Evolutionary conservation across 2,329 filamentous ascomycete species (phyloP).

Genomic region (Aspergillus novofumigatus): DNA sequence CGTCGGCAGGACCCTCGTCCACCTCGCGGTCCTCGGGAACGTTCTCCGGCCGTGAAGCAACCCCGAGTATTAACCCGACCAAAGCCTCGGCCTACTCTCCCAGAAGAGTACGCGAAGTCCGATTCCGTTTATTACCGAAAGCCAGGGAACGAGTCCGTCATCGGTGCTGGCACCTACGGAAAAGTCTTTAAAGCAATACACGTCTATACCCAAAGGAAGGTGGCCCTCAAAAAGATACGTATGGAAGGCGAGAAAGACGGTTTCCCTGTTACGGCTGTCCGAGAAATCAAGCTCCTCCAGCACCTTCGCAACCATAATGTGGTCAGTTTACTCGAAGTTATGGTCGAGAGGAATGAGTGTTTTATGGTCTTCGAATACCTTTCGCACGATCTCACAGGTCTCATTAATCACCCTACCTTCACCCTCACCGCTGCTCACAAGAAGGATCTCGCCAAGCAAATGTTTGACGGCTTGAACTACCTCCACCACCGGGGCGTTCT

Average conservation of each 20-base stretch:
- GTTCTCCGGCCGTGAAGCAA: constrained; percentile 46
- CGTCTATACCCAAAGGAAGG: constrained; percentile 68
- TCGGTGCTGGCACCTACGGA: constrained; percentile 91
- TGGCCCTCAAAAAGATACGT: constrained; percentile 96
- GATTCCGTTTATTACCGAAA: constrained; percentile 93
- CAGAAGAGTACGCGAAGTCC: constrained; percentile 68
- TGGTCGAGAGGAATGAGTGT: constrained; percentile 98
- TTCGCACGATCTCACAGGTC: constrained; percentile 88
- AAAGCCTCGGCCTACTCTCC: constrained; percentile 67
- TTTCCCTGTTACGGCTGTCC: constrained; percentile 93
- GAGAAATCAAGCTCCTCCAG: constrained; percentile 96
- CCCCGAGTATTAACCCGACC: constrained; percentile 66
- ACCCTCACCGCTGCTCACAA: constrained; percentile 78
- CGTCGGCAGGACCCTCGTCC: constrained; percentile 29
- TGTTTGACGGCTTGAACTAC: constrained; percentile 92
- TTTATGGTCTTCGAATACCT: constrained; percentile 99
- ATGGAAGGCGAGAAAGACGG: constrained; percentile 99
- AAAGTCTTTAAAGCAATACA: constrained; percentile 93
- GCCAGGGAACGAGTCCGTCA: constrained; percentile 93
- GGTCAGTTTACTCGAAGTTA: constrained; percentile 86
- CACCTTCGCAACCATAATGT: constrained; percentile 86
- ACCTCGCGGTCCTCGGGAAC: constrained; percentile 48
- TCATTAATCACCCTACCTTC: constrained; percentile 92
- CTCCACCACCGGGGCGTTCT: constrained; percentile 89
- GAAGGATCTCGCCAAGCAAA: constrained; percentile 86